Evolutionary conservation across 2,329 filamentous ascomycete genomes (phyloP).

Genomic region (Aspergillus caelatus): DNA sequence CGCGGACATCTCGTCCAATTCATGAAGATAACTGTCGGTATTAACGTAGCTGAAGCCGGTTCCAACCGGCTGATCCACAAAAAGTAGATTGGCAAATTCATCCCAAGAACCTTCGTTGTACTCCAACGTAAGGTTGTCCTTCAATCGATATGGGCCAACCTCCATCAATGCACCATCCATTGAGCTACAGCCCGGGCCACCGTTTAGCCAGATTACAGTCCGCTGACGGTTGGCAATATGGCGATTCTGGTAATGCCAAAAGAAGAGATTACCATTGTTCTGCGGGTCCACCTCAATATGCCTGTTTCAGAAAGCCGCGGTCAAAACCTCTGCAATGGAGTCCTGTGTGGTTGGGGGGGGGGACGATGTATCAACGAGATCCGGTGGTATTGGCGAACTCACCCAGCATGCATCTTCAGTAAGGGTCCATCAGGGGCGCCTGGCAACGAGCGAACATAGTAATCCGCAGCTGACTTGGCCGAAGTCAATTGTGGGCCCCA

Average conservation of each 20-base stretch:
- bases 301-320: slow-evolving; percentile 49
- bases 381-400: slow-evolving; percentile 38
- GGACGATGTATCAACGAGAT: neutral
- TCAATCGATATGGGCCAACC: slow-evolving; percentile 87
- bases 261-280: slow-evolving; percentile 92
- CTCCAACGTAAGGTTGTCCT: slow-evolving; percentile 69
- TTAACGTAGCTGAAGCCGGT: slow-evolving; percentile 96
- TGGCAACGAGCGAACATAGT: slow-evolving; percentile 83
- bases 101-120: slow-evolving; percentile 97
- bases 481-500: slow-evolving; percentile 26
- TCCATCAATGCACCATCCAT: slow-evolving; percentile 98
- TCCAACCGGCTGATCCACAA: slow-evolving; percentile 95
- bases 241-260: slow-evolving; percentile 96
- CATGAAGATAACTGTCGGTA: slow-evolving; percentile 81
- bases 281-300: slow-evolving; percentile 88
- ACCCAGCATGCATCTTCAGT: slow-evolving; percentile 99
- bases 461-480: slow-evolving; percentile 73
- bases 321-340: slow-evolving; percentile 1
- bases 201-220: slow-evolving; percentile 96
- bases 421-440: slow-evolving; percentile 77
- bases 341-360: neutral
- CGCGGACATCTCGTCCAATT: slow-evolving; percentile 83
- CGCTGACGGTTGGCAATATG: slow-evolving; percentile 91
- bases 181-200: slow-evolving; percentile 94
- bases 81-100: slow-evolving; percentile 95